A percentile compares a stretch with the other conserved stretches of the same genome.
These are phyloP conservation scores for Ormosia semicastrata DNA, from an alignment of 306 rosid species.

Conservation along the genomic window DNA sequence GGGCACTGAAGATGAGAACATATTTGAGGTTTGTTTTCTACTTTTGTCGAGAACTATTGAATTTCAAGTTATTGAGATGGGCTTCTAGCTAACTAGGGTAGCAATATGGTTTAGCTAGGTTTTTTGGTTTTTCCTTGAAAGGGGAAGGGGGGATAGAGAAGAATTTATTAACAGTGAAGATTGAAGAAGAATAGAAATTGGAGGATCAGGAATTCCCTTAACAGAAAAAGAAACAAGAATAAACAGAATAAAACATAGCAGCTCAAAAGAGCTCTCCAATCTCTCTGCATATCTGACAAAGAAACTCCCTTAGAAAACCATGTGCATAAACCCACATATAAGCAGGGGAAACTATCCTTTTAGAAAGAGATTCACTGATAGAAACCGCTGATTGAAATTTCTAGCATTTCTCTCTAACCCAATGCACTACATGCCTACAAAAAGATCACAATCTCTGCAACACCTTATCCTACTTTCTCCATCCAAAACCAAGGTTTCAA, in stretches of 20 bases:
- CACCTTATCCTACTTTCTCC: background rate
- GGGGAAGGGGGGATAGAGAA: background rate
- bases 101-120: conserved; percentile 4
- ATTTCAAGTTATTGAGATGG: conserved; percentile 21
- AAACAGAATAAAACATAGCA: background rate
- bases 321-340: background rate
- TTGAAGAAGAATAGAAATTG: background rate
- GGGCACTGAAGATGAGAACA: conserved; percentile 98
- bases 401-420: background rate
- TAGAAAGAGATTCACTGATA: background rate
- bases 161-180: background rate
- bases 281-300: background rate
- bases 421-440: background rate
- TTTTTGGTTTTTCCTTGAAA: background rate
- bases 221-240: background rate
- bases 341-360: background rate
- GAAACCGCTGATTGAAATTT: background rate
- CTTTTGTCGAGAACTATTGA: conserved; percentile 7
- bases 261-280: background rate
- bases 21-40: conserved; percentile 70
- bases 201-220: background rate
- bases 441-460: background rate
- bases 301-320: background rate
- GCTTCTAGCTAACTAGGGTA: conserved; percentile 19
- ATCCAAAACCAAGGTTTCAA: background rate